Evolutionary conservation across 2,329 filamentous ascomycete genomes (phyloP), one percentile per base, ranked within the genome.

Genomic region (Sporothrix protearum): DNA sequence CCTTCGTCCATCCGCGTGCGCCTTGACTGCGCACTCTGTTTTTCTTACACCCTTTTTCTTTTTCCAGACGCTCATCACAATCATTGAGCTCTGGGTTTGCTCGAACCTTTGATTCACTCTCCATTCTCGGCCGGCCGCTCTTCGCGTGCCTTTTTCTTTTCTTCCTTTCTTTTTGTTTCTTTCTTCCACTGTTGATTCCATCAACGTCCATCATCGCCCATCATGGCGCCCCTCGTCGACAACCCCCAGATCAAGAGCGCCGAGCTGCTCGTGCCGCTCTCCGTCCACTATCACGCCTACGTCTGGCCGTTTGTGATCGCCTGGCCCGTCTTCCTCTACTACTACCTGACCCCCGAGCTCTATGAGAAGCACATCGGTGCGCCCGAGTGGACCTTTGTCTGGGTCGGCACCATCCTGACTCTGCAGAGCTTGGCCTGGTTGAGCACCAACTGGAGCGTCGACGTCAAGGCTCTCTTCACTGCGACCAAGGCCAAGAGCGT

Each of bases 341-440:
- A 94, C 81, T 98, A 97, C 80, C 88, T 97, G 70, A 91, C 89
- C 28, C 85, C 89, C 73, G 91, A 93, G 70, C 89, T 92, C 76
- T 99, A 99, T 81, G 91, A 97, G 76, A 91, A 90, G 79, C 90
- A 98, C 83, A 96, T 99, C 75, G 89, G 92, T 77, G 94, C 91
- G n/a, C 90, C 92, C 76, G 96, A 99, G 85, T 99, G 96, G 95
- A 98, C 96, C 0, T 97, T 97, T 80, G 93, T 99, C 74, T 99
- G 93, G 90, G 88, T 91, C 75, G 95, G 92, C 77, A 87, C 89
- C 76, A 97, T 99, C 79, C 86, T 96, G 80, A 97, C 94, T 12
- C 78, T 91, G 71, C 96, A 99, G 84, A 90, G 92, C 75, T 86
- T 99, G 75, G 83, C 94, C 76, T 99, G 96, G 95, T 87, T 99